phyloP scores from a whole-genome alignment of 768 basidiomycete species.

The Strobilomyces confusus region DNA sequence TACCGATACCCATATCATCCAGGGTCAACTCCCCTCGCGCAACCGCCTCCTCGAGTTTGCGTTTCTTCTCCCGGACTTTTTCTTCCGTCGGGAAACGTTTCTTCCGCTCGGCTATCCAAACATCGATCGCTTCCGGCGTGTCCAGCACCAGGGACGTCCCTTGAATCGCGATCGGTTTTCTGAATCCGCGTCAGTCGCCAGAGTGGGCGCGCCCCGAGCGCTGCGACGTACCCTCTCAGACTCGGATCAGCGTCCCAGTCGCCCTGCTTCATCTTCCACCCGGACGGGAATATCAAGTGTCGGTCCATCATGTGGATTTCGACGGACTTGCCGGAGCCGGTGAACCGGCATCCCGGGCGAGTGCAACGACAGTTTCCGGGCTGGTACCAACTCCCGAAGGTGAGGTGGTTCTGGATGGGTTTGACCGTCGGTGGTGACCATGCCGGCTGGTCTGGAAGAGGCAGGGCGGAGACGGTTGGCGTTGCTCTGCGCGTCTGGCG shows the following conservation, averaged over 20 bases:
- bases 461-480: not conserved
- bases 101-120: conserved; percentile 88
- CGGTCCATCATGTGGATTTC: conserved; percentile 87
- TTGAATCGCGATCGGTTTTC: conserved; percentile 69
- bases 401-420: conserved; percentile 17
- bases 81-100: conserved; percentile 74
- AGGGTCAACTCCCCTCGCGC: conserved; percentile 71
- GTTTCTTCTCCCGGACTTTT: conserved; percentile 75
- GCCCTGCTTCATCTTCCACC: conserved; percentile 57
- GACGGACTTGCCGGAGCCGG: conserved; percentile 64
- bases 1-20: conserved; percentile 39
- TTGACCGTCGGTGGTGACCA: conserved; percentile 4
- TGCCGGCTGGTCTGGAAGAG: not conserved
- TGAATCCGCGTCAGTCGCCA: conserved; percentile 27
- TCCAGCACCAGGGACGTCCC: conserved; percentile 77
- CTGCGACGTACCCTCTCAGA: conserved; percentile 59
- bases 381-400: conserved; percentile 52
- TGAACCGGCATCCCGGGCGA: conserved; percentile 61
- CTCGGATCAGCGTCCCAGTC: conserved; percentile 85
- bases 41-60: conserved; percentile 71
- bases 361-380: conserved; percentile 58
- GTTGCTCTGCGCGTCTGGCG: not conserved
- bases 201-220: not conserved
- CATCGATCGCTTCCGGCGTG: conserved; percentile 74
- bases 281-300: conserved; percentile 78